Percentiles rank a stretch among this genome's conserved stretches.
Conservation (phyloP, 2,329 filamentous ascomycete genomes). For the Camptophora hylomeconis region DNA sequence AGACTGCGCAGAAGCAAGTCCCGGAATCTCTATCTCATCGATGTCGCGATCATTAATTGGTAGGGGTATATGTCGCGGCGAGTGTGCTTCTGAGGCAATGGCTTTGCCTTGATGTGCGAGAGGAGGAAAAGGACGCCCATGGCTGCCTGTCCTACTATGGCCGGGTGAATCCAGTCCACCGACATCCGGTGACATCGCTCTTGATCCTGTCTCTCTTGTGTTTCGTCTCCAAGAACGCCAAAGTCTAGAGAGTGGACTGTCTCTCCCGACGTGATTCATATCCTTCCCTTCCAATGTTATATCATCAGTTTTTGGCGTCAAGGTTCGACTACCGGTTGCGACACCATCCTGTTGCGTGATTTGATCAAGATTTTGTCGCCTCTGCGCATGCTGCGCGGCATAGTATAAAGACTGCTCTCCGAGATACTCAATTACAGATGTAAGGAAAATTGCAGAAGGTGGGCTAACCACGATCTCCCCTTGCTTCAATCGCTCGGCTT, state of each 20-base stretch:
- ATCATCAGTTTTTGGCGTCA: slow-evolving; percentile 51
- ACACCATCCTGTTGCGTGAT: slow-evolving; percentile 21
- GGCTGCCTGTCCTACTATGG: slow-evolving; percentile 22
- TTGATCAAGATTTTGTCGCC: slow-evolving; percentile 39
- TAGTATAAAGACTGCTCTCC: slow-evolving; percentile 84
- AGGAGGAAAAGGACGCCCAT: too few relatives aligned
- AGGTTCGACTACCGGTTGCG: slow-evolving; percentile 26
- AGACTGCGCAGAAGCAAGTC: slow-evolving; percentile 39
- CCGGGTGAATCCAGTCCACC: slow-evolving; percentile 13
- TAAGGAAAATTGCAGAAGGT: slow-evolving; percentile 87
- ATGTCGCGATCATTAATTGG: slow-evolving; percentile 56
- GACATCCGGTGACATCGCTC: slow-evolving; percentile 25
- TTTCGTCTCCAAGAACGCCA: slow-evolving; percentile 96
- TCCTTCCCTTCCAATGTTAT: slow-evolving; percentile 81
- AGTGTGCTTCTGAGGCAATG: slow-evolving; percentile 20
- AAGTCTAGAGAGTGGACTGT: slow-evolving; percentile 72
- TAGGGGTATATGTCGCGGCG: slow-evolving; percentile 52
- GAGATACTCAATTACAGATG: slow-evolving; percentile 85
- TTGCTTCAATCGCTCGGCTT: slow-evolving; percentile 40
- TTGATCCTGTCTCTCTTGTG: slow-evolving; percentile 41
- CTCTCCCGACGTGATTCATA: slow-evolving; percentile 84
- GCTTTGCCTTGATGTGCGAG: slow-evolving; percentile 18
- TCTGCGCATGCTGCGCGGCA: slow-evolving; percentile 70
- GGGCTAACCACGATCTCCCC: slow-evolving; percentile 64
- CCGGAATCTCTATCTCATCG: slow-evolving; percentile 68